These are phyloP conservation scores for Xylaria sp. DNA, from an alignment of 2,329 filamentous ascomycete species.

Conservation along the genomic window DNA sequence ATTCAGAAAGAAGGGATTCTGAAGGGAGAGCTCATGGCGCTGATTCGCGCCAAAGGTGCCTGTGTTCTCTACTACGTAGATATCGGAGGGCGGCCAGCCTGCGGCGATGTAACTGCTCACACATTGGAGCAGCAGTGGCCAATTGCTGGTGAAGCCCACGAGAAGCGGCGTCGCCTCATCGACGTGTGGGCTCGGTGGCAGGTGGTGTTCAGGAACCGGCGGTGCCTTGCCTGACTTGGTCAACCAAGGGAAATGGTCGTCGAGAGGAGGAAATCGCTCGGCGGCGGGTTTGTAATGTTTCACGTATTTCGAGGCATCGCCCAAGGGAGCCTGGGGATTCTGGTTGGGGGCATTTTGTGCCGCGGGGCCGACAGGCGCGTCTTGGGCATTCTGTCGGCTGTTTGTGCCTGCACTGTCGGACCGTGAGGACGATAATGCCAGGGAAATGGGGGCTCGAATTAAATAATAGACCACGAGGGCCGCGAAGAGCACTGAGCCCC, in stretches of 20 bases:
- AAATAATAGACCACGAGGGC: constrained; percentile 49
- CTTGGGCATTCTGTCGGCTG: constrained; percentile 23
- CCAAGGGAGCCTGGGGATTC: constrained; percentile 39
- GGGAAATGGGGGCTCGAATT: constrained; percentile 45
- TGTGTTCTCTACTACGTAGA: constrained; percentile 66
- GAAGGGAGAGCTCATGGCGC: constrained; percentile 54
- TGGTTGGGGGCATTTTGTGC: constrained; percentile 40
- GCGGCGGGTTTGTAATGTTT: constrained; percentile 51
- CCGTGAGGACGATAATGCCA: constrained; percentile 36
- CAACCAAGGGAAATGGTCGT: constrained; percentile 54
- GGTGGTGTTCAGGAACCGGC: constrained; percentile 49
- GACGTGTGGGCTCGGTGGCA: constrained; percentile 50
- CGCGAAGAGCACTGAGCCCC: constrained; percentile 46
- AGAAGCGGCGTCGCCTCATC: constrained; percentile 54
- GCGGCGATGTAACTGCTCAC: constrained; percentile 64
- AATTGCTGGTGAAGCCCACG: constrained; percentile 65
- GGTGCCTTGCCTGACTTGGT: constrained; percentile 45
- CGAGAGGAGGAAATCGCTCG: constrained; percentile 45
- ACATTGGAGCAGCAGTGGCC: constrained; percentile 62
- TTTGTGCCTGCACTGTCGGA: constrained; percentile 18
- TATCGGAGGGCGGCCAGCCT: constrained; percentile 64
- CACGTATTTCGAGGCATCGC: constrained; percentile 30
- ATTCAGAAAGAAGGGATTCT: constrained; percentile 66
- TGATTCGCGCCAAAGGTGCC: constrained; percentile 62
- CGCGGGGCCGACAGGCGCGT: constrained; percentile 25